Conservation (phyloP, 441 rosid species). For the Gossypium trilobum region DNA sequence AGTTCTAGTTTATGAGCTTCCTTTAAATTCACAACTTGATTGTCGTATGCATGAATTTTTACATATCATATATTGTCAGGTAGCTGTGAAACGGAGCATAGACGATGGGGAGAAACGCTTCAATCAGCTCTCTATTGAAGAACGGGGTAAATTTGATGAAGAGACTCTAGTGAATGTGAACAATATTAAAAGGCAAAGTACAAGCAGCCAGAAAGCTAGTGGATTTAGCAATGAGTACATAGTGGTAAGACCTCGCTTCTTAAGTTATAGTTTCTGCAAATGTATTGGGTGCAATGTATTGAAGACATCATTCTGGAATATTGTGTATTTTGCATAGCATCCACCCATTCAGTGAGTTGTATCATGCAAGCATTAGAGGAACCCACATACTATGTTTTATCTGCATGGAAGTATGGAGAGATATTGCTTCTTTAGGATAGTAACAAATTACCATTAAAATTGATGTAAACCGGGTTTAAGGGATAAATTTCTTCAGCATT, state of each 20-base stretch:
- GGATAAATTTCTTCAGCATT: background rate
- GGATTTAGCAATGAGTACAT: constrained; percentile 75
- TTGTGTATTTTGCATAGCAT: background rate
- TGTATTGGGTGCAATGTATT: background rate
- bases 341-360: background rate
- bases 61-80: constrained; percentile 28
- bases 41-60: background rate
- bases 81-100: constrained; percentile 55
- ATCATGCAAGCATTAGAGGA: background rate
- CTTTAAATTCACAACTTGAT: background rate
- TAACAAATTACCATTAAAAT: background rate
- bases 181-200: constrained; percentile 57
- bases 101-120: constrained; percentile 82
- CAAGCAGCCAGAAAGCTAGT: constrained; percentile 39
- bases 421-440: background rate
- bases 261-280: background rate
- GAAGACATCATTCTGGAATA: background rate
- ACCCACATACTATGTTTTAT: background rate
- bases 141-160: constrained; percentile 84
- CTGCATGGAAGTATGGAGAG: background rate
- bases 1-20: background rate
- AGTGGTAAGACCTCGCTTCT: constrained; percentile 45
- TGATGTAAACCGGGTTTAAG: background rate
- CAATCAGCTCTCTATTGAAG: constrained; percentile 88
- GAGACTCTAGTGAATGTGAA: constrained; percentile 86